These are phyloP conservation scores for Parachaetomium inaequale DNA, from an alignment of 495 filamentous ascomycete species.

Conservation along the genomic window DNA sequence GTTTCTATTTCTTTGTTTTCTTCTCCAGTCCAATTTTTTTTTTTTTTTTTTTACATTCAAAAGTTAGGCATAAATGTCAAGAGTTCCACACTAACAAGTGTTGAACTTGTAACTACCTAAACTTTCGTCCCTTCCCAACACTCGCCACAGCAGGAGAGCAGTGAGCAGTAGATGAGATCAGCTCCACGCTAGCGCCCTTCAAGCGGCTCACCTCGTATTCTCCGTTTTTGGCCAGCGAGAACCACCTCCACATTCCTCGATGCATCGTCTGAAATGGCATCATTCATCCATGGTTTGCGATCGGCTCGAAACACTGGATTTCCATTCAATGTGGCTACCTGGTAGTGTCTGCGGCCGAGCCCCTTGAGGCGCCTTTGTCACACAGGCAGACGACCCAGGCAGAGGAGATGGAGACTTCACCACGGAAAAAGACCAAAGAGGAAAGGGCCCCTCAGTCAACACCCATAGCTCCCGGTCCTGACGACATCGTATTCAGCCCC, in stretches of 20 bases:
- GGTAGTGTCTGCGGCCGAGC: neutral
- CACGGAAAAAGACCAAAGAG: neutral
- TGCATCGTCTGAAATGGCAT: neutral
- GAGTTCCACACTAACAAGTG: no score
- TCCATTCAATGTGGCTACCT: neutral
- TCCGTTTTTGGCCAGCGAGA: neutral
- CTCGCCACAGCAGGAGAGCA: no score
- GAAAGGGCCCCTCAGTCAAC: neutral
- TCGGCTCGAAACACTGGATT: neutral
- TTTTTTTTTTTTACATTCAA: no score
- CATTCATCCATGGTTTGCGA: neutral
- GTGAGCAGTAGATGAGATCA: neutral
- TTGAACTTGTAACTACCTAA: no score
- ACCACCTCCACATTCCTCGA: neutral
- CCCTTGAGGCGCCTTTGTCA: neutral
- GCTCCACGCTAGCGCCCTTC: neutral
- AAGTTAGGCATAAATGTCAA: no score
- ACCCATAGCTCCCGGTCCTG: neutral
- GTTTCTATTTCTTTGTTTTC: no score
- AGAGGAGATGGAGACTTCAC: neutral
- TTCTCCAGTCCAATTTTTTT: no score
- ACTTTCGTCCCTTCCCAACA: neutral
- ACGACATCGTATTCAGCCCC: conserved; percentile 14
- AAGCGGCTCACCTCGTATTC: neutral
- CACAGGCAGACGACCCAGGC: no score